Evolutionary conservation across 1,139 yeast species (phyloP).

Genomic region (Petasospora fabianii): DNA sequence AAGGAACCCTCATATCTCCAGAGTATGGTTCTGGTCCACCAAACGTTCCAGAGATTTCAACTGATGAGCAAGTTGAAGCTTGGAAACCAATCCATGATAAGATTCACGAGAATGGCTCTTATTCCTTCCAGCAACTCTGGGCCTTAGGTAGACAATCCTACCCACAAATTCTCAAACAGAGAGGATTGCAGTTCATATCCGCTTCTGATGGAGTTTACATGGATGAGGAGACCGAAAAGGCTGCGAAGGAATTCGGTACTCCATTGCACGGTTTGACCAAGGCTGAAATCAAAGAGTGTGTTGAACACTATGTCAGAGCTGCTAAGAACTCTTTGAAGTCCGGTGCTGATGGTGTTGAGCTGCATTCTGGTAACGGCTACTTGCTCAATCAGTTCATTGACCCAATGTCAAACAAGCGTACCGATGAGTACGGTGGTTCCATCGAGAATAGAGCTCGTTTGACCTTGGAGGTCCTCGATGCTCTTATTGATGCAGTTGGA

Average conservation of each 20-base stretch:
- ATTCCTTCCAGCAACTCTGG: conserved; percentile 56
- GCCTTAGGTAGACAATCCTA: conserved; percentile 43
- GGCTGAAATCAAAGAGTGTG: conserved; percentile 35
- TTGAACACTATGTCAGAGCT: conserved; percentile 34
- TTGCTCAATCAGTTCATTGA: conserved; percentile 36
- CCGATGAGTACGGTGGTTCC: conserved; percentile 42
- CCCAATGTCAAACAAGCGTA: conserved; percentile 34
- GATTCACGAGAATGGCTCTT: conserved; percentile 53
- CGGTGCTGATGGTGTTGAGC: conserved; percentile 37
- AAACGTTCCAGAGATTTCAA: conserved; percentile 16
- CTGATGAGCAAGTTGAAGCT: conserved; percentile 40
- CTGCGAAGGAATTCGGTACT: conserved; percentile 30
- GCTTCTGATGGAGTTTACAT: conserved; percentile 28
- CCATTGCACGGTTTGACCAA: conserved; percentile 35
- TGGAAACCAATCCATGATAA: conserved; percentile 49
- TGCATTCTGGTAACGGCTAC: conserved; percentile 36
- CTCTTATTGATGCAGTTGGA: conserved; percentile 28
- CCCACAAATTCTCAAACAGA: conserved; percentile 18
- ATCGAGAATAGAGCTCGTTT: conserved; percentile 36
- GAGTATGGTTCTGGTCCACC: conserved; percentile 19
- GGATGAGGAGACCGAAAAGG: conserved; percentile 32
- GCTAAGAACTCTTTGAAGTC: conserved; percentile 38
- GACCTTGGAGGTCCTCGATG: conserved; percentile 32
- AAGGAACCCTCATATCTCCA: conserved; percentile 31
- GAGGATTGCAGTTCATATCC: conserved; percentile 30